Percentiles rank a stretch among this genome's conserved stretches.
Evolutionary conservation across 2,329 filamentous ascomycete genomes (phyloP).

Genomic region (Fusarium anthophilum): DNA sequence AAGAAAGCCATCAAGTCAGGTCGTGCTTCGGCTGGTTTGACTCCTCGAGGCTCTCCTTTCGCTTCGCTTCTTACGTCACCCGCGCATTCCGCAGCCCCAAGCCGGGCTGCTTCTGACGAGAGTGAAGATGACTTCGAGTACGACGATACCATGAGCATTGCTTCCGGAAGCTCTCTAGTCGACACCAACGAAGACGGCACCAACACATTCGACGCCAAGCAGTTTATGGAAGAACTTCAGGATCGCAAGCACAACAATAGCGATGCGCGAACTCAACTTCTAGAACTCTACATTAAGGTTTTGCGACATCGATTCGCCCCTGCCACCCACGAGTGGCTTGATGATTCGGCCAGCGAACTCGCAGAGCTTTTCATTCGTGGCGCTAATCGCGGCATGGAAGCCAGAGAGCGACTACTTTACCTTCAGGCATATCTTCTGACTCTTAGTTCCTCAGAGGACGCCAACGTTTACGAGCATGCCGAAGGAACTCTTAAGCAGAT

Average conservation of each 20-base stretch:
- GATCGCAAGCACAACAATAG: conserved; percentile 80
- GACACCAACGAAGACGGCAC: conserved; percentile 73
- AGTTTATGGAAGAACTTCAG: conserved; percentile 76
- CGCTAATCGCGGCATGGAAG: conserved; percentile 73
- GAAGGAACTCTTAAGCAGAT: conserved; percentile 48
- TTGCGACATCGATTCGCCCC: conserved; percentile 59
- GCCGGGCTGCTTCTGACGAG: conserved; percentile 70
- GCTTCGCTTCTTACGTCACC: conserved; percentile 67
- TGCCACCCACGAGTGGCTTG: conserved; percentile 57
- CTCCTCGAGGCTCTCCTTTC: conserved; percentile 66
- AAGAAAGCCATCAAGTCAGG: conserved; percentile 70
- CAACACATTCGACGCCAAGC: conserved; percentile 66
- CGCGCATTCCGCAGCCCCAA: conserved; percentile 66
- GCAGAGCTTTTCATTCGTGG: conserved; percentile 75
- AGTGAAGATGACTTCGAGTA: conserved; percentile 63
- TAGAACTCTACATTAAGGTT: conserved; percentile 54
- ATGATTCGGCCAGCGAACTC: conserved; percentile 64
- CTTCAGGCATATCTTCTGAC: conserved; percentile 78
- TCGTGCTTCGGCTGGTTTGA: conserved; percentile 66
- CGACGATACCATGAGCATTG: conserved; percentile 56
- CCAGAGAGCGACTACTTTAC: conserved; percentile 74
- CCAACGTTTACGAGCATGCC: conserved; percentile 46
- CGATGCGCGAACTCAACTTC: conserved; percentile 68
- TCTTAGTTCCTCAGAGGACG: conserved; percentile 72
- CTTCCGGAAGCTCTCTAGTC: conserved; percentile 55